Base-by-base conservation (phyloP, 2,329 filamentous ascomycete species). In the Gnomoniopsis smithogilvyi region DNA sequence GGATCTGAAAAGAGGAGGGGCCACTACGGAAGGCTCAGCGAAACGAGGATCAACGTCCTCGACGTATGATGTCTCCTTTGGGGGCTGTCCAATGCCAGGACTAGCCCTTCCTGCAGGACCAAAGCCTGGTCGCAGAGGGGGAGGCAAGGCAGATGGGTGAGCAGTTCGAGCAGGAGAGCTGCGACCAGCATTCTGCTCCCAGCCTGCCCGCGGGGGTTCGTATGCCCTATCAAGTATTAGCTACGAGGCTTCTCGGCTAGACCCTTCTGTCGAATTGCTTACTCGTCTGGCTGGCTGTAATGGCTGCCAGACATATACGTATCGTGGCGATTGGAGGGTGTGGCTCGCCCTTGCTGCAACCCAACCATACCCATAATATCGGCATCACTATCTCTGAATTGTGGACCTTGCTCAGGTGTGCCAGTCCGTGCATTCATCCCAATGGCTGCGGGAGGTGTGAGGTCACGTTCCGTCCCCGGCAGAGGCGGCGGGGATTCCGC, bases 31-130 rank as follows among this genome's bases (percentile, higher is more conserved):
- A 45, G 68, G 72, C 58, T 85, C 81, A 36, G 86, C 89, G 68
- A 97, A 98, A 58, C 87, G 90, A 48, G 94, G 92, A 65, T 96
- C 92, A 14, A 96, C 86, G 71, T 98, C 94, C 79, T 98, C 95
- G 69, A 62, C 50, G 34, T 62, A 62, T 22, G 57, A 54, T 38
- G 47, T 54, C 46, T 62, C 60, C 54, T 55, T 57, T 65, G 22
- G 68, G 69, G 45, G 67, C 67, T 24, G 21, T 56, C 46, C 17
- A 73, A 67, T 17, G 73, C 70, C 34, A 74, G 72, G 45, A 26
- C 69, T 70, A 48, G 70, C 71, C 54, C 67, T 68, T 49, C 65
- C 69, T 46, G 73, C 67, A 34, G 74, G 67, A 60, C 79, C 76
- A 57, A 73, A 71, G 53, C 67, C 51, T 34, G 54, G 48, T 12